Base-by-base conservation (phyloP, 2,329 filamentous ascomycete species). In the Penicillium sp. region DNA sequence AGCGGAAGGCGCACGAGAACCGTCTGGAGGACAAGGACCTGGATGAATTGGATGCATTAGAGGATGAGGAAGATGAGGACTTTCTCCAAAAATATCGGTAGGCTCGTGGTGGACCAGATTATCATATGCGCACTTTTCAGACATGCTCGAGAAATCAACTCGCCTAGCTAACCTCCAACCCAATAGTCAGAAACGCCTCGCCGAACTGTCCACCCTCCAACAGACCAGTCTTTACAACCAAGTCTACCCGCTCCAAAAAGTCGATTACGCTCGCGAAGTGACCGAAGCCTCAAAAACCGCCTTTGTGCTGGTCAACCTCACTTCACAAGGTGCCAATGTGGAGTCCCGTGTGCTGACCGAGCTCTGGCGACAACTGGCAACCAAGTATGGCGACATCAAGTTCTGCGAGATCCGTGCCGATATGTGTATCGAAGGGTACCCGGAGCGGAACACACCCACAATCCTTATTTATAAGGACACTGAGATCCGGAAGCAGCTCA, bases 361-460 rank as follows among this genome's bases (percentile, higher is more conserved):
- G 60, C 74, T 96, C 14, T 98, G 91, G 90, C 77, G 84, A 23
- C 81, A 89, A 58, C 77, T 93, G 27, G 91, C 93, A 1, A 71
- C 69, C 44, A 88, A 91, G 58, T 98, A 89, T 60, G 88, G 89
- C 14, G 91, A 98, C 51, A 74, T 98, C 65, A 98, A 98, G 70
- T 98, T 98, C 68, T 97, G 91, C 65, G 87, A 97, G 70, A 97
- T 98, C 54, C 80, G 84, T 54, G 93, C 84, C 5, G 83, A 88
- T 60, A 81, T 96, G 70, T 95, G 93, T 42, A 96, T 98, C 54
- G 93, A 97, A 64, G 88, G 88, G 27, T 98, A 98, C 65, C 93
- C 93, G 2, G 93, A 97, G 58, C 78, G 79, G 41, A 98, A 98
- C 64, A 95, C 89, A 42, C 93, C 93, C 2, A 98, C 93, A 0